Evolutionary conservation across 805 yeast species (phyloP), one percentile per base, ranked within the genome.

Genomic region (Blastobotrys americana): DNA sequence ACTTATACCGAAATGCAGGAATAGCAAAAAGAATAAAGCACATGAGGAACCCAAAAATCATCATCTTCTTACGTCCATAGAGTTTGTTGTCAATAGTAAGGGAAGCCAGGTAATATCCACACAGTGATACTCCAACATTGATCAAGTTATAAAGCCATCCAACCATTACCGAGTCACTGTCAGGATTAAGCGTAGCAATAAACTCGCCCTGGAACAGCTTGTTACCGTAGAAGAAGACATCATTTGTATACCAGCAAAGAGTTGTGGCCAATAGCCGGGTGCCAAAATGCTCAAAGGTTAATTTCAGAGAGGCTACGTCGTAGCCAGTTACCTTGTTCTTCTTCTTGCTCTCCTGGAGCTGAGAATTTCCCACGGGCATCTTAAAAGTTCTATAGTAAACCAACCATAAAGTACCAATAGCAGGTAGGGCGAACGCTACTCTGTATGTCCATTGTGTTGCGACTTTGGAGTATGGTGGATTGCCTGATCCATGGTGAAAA

Each of bases 401-500:
- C 33, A 61, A 54, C 64, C 63, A 60, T 40, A 60, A 42, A 9
- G 65, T 61, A n/a, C 64, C 64, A 15, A 60, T 39, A 15, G 64
- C 65, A 13, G 64, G 64, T 27, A 60, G 47, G 15, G 62, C 64
- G 33, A 60, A 60, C 4, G 57, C 50, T 21, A 60, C 57, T 15
- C 65, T 60, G 59, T 51, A 60, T 10, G 62, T 57, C 63, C 63
- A 60, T 47, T 60, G 65, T 4, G 57, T 57, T n/a, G 64, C 49
- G 9, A 53, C 56, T 49, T 50, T 49, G 16, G 60, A 54, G 53
- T 53, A 60, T 3, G 80, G 66, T 95, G 96, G 39, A 95, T 84
- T 72, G 86, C 96, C 51, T 95, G 95, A 64, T 86, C 87, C 51
- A 95, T 87, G 68, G 77, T 96, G 84, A 72, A 76, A 87, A 73